Evolutionary conservation across 2,329 filamentous ascomycete species (phyloP).

Genomic region (Pyricularia sp.): DNA sequence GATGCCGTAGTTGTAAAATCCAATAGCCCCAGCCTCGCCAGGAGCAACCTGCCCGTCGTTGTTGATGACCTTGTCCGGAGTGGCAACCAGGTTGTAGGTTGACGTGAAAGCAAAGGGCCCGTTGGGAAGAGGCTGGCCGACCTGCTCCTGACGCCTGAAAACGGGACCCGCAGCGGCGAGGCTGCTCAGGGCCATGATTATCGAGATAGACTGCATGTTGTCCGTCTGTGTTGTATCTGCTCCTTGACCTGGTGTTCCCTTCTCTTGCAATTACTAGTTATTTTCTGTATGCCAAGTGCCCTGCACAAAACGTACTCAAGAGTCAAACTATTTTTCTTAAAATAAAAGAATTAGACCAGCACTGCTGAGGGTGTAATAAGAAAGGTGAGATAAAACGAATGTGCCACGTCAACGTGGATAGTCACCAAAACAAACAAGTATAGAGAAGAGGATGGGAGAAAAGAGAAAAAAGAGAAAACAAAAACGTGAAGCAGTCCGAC

Average conservation of each 20-base stretch:
- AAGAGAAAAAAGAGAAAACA: neutral
- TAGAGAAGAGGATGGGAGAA: neutral
- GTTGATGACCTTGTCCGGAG: constrained; percentile 32
- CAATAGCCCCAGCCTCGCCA: constrained; percentile 26
- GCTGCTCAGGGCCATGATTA: constrained; percentile 3
- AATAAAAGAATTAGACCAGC: neutral
- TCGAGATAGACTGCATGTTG: neutral
- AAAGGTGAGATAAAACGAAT: constrained; percentile 4
- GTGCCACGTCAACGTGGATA: constrained; percentile 6
- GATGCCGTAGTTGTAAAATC: constrained; percentile 34
- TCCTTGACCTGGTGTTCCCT: neutral
- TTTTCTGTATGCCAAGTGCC: neutral
- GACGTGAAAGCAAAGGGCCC: constrained; percentile 25
- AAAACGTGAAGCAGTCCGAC: neutral
- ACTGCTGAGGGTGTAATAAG: neutral
- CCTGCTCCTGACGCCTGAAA: neutral
- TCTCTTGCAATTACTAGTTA: neutral
- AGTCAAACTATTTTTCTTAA: neutral
- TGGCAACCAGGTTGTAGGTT: constrained; percentile 30
- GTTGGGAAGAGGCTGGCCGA: neutral
- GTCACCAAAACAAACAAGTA: neutral
- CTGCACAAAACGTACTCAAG: neutral
- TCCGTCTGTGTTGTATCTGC: neutral
- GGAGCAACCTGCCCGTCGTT: constrained; percentile 15
- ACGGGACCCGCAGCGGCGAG: constrained; percentile 4